These are phyloP conservation scores for Aspergillus indologenus DNA, from an alignment of 495 filamentous ascomycete genomes.

Conservation along the genomic window DNA sequence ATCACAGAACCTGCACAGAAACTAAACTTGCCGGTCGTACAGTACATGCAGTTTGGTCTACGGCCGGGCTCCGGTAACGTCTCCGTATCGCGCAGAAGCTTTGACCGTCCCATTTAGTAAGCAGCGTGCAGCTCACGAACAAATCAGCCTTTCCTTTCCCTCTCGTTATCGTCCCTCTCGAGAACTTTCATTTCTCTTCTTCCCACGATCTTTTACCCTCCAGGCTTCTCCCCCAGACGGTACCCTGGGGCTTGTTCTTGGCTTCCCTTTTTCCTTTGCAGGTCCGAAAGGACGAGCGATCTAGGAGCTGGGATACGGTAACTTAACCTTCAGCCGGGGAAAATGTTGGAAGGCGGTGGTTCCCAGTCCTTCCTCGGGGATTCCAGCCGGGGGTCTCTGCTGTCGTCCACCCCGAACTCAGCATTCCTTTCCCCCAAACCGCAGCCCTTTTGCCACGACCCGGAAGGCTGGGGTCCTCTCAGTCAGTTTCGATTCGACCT, in stretches of 20 bases:
- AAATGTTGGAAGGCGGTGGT: conserved; percentile 43
- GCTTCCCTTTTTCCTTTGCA: conserved; percentile 4
- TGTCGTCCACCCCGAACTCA: conserved; percentile 29
- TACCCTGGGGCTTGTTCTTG: conserved; percentile 4
- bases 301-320: conserved; percentile 10
- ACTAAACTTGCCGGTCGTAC: background rate
- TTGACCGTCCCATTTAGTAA: conserved; percentile 7
- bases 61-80: background rate
- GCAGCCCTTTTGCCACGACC: conserved; percentile 79
- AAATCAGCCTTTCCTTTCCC: conserved; percentile 1
- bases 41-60: background rate
- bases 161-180: background rate
- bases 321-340: conserved; percentile 16
- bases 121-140: conserved; percentile 3
- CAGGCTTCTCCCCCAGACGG: background rate
- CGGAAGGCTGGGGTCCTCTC: conserved; percentile 93
- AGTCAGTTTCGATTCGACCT: conserved; percentile 83
- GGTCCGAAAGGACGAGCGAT: conserved; percentile 14
- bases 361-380: conserved; percentile 43
- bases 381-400: conserved; percentile 28
- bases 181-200: background rate
- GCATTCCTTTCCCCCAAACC: conserved; percentile 29
- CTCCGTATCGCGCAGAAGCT: conserved; percentile 2
- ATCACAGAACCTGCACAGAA: no score
- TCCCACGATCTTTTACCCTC: conserved; percentile 4